Evolutionary conservation across 2,329 filamentous ascomycete species (phyloP), one percentile per base, ranked within the genome.

Genomic region (Cladosporium sp.): DNA sequence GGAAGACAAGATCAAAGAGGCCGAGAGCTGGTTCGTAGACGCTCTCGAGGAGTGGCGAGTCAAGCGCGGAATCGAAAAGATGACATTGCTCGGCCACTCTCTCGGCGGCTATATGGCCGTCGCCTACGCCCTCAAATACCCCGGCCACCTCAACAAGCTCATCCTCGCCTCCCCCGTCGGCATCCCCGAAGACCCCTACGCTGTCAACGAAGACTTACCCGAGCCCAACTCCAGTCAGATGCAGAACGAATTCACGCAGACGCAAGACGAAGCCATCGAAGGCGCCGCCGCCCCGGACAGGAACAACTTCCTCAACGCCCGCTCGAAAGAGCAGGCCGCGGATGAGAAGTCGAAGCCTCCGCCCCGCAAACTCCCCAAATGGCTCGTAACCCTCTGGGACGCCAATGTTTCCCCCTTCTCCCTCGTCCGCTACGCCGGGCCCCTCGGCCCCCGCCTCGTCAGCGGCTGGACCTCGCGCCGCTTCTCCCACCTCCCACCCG

Each of bases 321-420:
- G 71, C 22, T 69, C 72, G 9, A 73, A 71, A 48, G 63, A 61
- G 52, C 55, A 55, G 10, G 58, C 56, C 52, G 62, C 72, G 13
- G 9, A 42, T 10, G 38, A 49, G 9, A 35, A 42, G 9, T 13
- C 34, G 10, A 61, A 72, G 71, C 63, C 72, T n/a, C 70, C 79
- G 0, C 79, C 81, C 0, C 73, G 78, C 16, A 74, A 78, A 11
- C 70, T 93, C 2, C 89, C 91, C 0, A 84, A 85, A 69, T 96
- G 92, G 91, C 76, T 97, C 16, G 84, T 85, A 52, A 96, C 91
- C 73, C 81, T 98, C 4, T 98, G 93, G 93, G 93, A 98, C 60
- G 87, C 90, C 61, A 98, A 98, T 66, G 83, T 97, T 58, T 96
- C 91, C 0, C 93, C 93, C 6, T 98, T 98, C 70, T 92, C 85